Percentiles rank a stretch among this genome's conserved stretches.
Evolutionary conservation across 2,329 filamentous ascomycete species (phyloP).

Genomic region (Curvularia sp.): DNA sequence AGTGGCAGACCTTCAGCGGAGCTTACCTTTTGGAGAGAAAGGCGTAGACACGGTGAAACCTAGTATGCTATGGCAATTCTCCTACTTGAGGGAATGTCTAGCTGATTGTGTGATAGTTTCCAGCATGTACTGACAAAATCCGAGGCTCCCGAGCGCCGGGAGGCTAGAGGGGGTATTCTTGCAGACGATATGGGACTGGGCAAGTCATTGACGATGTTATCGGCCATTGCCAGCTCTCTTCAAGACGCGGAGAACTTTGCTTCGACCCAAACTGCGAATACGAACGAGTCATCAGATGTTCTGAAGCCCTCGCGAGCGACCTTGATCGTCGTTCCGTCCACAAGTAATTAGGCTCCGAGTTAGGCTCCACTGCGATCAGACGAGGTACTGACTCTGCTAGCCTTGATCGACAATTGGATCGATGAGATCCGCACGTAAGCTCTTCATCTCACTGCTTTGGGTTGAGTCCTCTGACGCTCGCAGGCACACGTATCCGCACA

Average conservation of each 20-base stretch:
- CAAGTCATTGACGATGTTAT: constrained; percentile 26
- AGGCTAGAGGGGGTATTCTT: constrained; percentile 27
- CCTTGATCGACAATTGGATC: constrained; percentile 29
- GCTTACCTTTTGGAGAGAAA: constrained; percentile 16
- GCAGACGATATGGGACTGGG: constrained; percentile 39
- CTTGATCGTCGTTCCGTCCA: constrained; percentile 27
- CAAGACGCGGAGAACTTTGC: constrained; percentile 15
- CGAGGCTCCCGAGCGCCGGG: constrained; percentile 12
- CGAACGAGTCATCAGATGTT: background rate
- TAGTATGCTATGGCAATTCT: background rate
- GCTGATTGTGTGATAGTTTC: constrained; percentile 12
- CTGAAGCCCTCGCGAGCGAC: constrained; percentile 19
- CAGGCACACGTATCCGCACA: constrained; percentile 12
- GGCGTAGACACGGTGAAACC: constrained; percentile 7
- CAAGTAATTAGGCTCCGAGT: constrained; percentile 8
- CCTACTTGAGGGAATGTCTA: background rate
- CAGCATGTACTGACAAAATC: constrained; percentile 24
- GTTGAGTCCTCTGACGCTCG: background rate
- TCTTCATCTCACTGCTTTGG: background rate
- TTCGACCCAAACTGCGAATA: background rate
- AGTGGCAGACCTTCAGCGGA: constrained; percentile 11
- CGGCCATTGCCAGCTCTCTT: constrained; percentile 22
- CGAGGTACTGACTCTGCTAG: constrained; percentile 4
- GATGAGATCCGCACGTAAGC: constrained; percentile 24
- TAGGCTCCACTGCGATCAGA: background rate